phyloP scores from a whole-genome alignment of 2,329 filamentous ascomycete genomes.

The Cercospora sp. region DNA sequence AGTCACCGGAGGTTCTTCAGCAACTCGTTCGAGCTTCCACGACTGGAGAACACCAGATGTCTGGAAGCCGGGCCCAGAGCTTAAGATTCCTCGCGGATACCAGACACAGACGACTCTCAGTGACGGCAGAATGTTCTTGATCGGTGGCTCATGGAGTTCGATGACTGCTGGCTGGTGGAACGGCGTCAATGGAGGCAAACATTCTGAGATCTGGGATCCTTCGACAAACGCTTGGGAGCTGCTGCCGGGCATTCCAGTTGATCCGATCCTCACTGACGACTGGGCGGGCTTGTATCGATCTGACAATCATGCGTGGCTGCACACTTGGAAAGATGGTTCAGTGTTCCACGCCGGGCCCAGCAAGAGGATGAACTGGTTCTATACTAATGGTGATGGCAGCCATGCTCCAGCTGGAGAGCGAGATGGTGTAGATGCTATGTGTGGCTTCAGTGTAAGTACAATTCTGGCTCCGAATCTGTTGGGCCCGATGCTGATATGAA shows the following conservation, averaged over 20 bases:
- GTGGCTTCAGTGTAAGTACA: slow-evolving; percentile 38
- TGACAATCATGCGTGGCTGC: slow-evolving; percentile 59
- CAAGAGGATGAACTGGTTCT: slow-evolving; percentile 59
- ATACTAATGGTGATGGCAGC: slow-evolving; percentile 47
- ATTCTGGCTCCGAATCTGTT: not conserved
- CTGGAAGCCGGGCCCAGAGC: slow-evolving; percentile 46
- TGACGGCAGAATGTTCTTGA: slow-evolving; percentile 58
- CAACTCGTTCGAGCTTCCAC: slow-evolving; percentile 53
- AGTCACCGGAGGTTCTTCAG: slow-evolving; percentile 56
- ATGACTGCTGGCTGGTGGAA: slow-evolving; percentile 60
- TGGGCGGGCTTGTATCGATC: slow-evolving; percentile 45
- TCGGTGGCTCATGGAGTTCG: slow-evolving; percentile 61
- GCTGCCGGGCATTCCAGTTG: slow-evolving; percentile 43
- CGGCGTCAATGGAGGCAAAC: slow-evolving; percentile 51
- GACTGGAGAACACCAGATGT: slow-evolving; percentile 38
- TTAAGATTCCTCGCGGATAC: slow-evolving; percentile 55
- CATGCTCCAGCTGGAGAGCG: slow-evolving; percentile 47
- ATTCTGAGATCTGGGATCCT: slow-evolving; percentile 58
- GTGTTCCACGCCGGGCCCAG: slow-evolving; percentile 60
- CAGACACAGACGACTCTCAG: slow-evolving; percentile 54
- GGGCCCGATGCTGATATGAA: not conserved
- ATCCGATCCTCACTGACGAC: slow-evolving; percentile 45
- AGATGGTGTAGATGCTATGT: slow-evolving; percentile 54
- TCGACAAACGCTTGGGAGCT: slow-evolving; percentile 53
- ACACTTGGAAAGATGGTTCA: slow-evolving; percentile 50